Evolutionary conservation across 2,329 filamentous ascomycete genomes (phyloP).

Genomic region (Epicoccum nigrum): DNA sequence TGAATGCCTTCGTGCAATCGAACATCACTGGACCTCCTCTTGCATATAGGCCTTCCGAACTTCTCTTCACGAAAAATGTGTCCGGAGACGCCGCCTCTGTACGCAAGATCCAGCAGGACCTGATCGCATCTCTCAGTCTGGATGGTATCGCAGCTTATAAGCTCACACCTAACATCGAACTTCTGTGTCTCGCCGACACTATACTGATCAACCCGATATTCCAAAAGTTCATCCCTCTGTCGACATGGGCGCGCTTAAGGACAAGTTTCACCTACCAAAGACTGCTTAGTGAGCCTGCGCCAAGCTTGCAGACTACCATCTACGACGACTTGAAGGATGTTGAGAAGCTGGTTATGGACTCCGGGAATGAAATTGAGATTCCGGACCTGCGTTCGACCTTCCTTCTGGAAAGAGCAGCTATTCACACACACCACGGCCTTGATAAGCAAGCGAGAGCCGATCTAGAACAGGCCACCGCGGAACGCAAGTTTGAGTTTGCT

Average conservation of each 20-base stretch:
- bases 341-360: constrained; percentile 49
- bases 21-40: constrained; percentile 88
- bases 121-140: constrained; percentile 72
- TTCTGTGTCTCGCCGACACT: constrained; percentile 77
- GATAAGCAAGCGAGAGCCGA: constrained; percentile 76
- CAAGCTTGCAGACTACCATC: constrained; percentile 64
- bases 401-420: constrained; percentile 79
- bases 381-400: constrained; percentile 63
- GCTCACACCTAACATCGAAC: constrained; percentile 80
- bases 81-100: constrained; percentile 45
- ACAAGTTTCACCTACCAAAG: constrained; percentile 76
- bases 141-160: constrained; percentile 89
- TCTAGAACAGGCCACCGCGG: constrained; percentile 68
- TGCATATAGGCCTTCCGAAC: constrained; percentile 59
- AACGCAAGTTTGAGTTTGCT: constrained; percentile 78
- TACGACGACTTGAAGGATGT: constrained; percentile 65
- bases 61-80: constrained; percentile 58
- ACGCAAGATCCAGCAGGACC: constrained; percentile 55
- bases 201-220: constrained; percentile 58
- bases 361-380: constrained; percentile 26
- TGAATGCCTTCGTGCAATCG: constrained; percentile 81
- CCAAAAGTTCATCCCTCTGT: constrained; percentile 52
- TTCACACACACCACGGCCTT: constrained; percentile 82
- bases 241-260: constrained; percentile 71
- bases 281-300: constrained; percentile 67